Conservation (phyloP, 2,329 filamentous ascomycete species). For the Phyllosticta citribraziliensis region DNA sequence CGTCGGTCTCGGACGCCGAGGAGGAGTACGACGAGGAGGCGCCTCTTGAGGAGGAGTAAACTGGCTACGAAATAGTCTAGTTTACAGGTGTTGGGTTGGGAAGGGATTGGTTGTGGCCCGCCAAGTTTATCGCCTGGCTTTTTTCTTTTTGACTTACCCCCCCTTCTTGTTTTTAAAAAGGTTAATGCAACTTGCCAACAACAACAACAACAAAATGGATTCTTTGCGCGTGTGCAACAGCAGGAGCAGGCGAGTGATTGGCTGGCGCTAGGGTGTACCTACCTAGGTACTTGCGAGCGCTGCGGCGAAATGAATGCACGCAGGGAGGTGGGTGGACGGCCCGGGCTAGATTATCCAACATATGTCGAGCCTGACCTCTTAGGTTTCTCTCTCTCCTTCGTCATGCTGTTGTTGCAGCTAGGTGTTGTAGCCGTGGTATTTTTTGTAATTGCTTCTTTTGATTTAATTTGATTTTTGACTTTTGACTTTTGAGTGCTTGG, state of each 20-base stretch:
- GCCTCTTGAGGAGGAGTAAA: constrained; percentile 57
- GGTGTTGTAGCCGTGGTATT: no score
- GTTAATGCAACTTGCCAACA: background rate
- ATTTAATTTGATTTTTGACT: no score
- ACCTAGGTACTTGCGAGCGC: no score
- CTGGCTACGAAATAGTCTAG: background rate
- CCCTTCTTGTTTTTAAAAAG: background rate
- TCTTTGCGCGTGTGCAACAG: background rate
- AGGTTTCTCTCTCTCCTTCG: no score
- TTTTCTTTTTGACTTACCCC: background rate
- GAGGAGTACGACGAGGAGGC: constrained; percentile 89
- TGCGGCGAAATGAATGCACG: no score
- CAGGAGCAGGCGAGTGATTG: no score
- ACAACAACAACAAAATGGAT: background rate
- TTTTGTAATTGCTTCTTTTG: background rate
- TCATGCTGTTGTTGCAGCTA: no score
- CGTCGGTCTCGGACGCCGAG: constrained; percentile 91
- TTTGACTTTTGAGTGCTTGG: no score
- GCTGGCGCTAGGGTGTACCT: background rate
- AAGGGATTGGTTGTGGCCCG: background rate
- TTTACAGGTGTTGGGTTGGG: background rate
- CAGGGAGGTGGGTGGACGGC: no score
- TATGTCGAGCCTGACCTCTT: no score
- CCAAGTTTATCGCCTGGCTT: background rate
- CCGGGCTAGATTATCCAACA: no score